phyloP scores from a whole-genome alignment of 2,329 filamentous ascomycete species.

The Arthrinium phaeospermum region DNA sequence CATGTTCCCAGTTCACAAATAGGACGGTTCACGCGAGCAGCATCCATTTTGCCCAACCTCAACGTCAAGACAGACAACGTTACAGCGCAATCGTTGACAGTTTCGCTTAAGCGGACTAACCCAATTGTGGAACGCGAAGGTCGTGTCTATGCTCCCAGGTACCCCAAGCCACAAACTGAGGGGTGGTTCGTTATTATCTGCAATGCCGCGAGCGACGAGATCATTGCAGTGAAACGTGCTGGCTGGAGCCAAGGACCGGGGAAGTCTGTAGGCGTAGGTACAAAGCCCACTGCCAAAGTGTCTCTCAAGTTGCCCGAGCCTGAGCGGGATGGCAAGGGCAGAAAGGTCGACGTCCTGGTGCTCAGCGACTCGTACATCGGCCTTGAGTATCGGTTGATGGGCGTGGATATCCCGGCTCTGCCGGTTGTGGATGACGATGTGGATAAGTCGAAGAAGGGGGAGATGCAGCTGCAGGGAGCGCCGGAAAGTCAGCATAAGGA shows the following conservation, averaged over 20 bases:
- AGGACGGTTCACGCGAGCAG: conserved; percentile 61
- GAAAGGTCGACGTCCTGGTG: conserved; percentile 75
- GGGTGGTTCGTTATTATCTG: conserved; percentile 88
- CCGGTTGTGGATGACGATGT: conserved; percentile 56
- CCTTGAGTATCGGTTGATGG: conserved; percentile 61
- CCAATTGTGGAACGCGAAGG: conserved; percentile 67
- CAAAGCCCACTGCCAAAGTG: conserved; percentile 58
- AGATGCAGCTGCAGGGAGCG: not conserved
- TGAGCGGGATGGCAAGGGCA: conserved; percentile 48
- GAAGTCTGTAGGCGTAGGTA: conserved; percentile 45
- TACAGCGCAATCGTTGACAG: conserved; percentile 66
- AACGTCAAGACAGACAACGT: conserved; percentile 64
- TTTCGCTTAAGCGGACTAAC: conserved; percentile 72
- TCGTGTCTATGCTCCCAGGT: conserved; percentile 83
- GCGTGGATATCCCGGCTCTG: conserved; percentile 57
- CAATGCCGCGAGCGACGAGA: conserved; percentile 70
- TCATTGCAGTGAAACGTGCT: conserved; percentile 85
- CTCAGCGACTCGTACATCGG: conserved; percentile 89
- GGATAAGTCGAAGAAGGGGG: conserved; percentile 46
- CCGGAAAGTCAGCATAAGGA: not conserved
- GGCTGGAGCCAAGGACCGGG: conserved; percentile 63
- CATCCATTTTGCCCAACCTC: conserved; percentile 72
- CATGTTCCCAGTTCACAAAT: conserved; percentile 52
- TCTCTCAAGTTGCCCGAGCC: conserved; percentile 65
- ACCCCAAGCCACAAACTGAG: conserved; percentile 93